Conservation (phyloP, 345 rosid species). For the Salix koriyanagi region DNA sequence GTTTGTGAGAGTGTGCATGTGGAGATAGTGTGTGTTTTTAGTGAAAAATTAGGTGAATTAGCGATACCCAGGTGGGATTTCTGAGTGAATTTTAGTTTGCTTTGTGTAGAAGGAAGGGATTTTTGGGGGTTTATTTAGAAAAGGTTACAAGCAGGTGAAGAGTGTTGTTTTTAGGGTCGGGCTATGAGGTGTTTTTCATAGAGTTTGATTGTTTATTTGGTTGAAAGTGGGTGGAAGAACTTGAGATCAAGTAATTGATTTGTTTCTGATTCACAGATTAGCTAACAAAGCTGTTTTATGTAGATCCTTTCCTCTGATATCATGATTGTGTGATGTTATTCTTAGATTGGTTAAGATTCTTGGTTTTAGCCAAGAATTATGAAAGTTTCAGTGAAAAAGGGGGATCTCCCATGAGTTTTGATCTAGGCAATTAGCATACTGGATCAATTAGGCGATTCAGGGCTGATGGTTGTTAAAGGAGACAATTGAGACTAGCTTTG, state of each 20-base stretch:
- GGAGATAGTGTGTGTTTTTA: not conserved
- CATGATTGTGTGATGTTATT: not conserved
- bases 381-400: not conserved
- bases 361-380: not conserved
- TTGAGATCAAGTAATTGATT: conserved; percentile 6
- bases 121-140: not conserved
- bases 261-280: not conserved
- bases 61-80: not conserved
- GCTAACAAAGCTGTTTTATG: not conserved
- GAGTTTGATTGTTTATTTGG: not conserved
- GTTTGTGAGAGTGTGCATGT: not conserved
- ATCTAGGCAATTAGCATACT: not conserved
- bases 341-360: not conserved
- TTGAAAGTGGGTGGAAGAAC: not conserved
- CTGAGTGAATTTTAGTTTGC: not conserved
- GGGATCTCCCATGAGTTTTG: conserved; percentile 3
- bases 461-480: not conserved
- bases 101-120: not conserved
- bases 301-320: conserved; percentile 11
- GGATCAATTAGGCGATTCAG: not conserved
- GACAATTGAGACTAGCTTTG: not conserved
- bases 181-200: not conserved
- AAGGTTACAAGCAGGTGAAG: not conserved
- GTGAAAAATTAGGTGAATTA: not conserved
- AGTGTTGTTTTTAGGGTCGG: not conserved